Evolutionary conservation across 2,329 filamentous ascomycete genomes (phyloP).

Genomic region (Fusarium sp.): DNA sequence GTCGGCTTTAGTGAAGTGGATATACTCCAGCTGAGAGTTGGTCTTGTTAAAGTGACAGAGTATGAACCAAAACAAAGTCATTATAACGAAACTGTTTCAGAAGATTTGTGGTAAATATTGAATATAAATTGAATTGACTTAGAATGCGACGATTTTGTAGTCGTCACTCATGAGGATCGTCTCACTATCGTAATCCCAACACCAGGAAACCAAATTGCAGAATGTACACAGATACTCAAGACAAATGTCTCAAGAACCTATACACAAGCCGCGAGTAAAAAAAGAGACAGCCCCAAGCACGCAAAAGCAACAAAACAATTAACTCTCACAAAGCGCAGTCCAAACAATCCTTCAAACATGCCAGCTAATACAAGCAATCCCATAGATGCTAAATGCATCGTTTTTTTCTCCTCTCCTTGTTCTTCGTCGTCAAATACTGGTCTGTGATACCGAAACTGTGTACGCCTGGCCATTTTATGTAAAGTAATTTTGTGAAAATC

Average conservation of each 20-base stretch:
- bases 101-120: conserved; percentile 24
- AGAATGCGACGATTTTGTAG: conserved; percentile 46
- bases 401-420: conserved; percentile 12
- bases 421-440: conserved; percentile 38
- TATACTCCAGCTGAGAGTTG: background rate
- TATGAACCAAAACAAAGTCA: background rate
- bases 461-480: conserved; percentile 27
- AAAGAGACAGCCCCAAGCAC: conserved; percentile 24
- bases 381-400: conserved; percentile 16
- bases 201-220: conserved; percentile 32
- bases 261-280: conserved; percentile 8
- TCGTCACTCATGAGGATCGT: conserved; percentile 50
- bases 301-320: conserved; percentile 6
- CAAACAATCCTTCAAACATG: conserved; percentile 20
- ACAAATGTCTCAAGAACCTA: conserved; percentile 5
- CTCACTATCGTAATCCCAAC: conserved; percentile 50
- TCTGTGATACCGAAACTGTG: conserved; percentile 38
- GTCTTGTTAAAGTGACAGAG: background rate
- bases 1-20: background rate
- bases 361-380: conserved; percentile 29
- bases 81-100: background rate
- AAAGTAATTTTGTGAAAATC: conserved; percentile 26
- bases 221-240: conserved; percentile 7
- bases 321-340: conserved; percentile 30
- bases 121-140: conserved; percentile 41